Conservation (phyloP, 2,329 filamentous ascomycete species). For the Aspergillus novoparasiticus region DNA sequence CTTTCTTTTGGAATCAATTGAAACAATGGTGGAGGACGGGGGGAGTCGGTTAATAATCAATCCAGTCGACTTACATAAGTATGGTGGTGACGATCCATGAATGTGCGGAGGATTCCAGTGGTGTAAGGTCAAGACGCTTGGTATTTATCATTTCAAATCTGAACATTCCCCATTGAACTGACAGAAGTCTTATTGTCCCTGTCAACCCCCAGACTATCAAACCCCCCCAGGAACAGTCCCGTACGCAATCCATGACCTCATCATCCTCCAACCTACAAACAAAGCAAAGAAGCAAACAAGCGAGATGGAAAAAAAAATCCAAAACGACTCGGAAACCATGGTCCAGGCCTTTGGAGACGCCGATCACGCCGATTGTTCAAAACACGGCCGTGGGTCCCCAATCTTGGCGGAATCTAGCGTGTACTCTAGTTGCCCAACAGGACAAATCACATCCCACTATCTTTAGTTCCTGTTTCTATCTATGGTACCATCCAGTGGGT, state of each 20-base stretch:
- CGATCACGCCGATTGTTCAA: conserved; percentile 15
- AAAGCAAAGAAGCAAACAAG: not conserved
- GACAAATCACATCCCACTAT: not conserved
- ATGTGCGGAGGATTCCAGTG: not conserved
- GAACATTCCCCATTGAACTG: not conserved
- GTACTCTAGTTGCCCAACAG: conserved; percentile 1
- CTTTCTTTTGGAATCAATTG: conserved; percentile 6
- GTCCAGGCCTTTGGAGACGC: conserved; percentile 13
- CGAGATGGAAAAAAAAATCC: not conserved
- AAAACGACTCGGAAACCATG: conserved; percentile 6
- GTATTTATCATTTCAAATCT: not conserved
- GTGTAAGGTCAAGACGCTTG: not conserved
- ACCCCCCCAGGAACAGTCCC: not conserved
- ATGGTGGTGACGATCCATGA: not conserved
- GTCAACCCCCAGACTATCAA: not conserved
- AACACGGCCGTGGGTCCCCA: conserved; percentile 12
- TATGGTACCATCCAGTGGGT: conserved; percentile 15
- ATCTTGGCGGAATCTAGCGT: not conserved
- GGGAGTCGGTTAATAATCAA: not conserved
- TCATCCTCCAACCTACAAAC: not conserved
- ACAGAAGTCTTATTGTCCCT: not conserved
- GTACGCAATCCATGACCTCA: not conserved
- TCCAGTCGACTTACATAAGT: not conserved
- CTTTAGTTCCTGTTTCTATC: conserved; percentile 16
- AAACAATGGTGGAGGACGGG: not conserved